phyloP scores from a whole-genome alignment of 169 alveolate species.

The Theileria parva region DNA sequence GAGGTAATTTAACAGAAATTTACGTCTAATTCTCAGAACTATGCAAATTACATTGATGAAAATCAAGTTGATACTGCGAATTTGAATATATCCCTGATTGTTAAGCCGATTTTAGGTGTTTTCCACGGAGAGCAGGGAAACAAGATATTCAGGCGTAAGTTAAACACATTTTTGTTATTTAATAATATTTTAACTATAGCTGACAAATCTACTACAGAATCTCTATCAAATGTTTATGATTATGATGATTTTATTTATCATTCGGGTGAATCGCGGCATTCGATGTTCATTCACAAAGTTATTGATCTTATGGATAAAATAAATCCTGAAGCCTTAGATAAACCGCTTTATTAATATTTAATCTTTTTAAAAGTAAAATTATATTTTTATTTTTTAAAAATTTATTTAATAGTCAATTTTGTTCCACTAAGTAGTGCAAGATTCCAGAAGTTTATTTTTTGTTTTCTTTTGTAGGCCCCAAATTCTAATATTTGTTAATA shows the following conservation, averaged over 20 bases:
- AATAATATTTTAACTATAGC: not conserved
- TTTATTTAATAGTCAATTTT: not conserved
- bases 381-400: not conserved
- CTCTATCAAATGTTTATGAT: constrained; percentile 47
- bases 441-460: not conserved
- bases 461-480: not conserved
- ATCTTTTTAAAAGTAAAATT: not conserved
- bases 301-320: constrained; percentile 56
- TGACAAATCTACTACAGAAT: constrained; percentile 3
- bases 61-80: constrained; percentile 19
- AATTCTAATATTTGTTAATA: not conserved
- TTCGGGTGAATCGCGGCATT: constrained; percentile 46
- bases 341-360: constrained; percentile 39
- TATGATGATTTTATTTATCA: constrained; percentile 41
- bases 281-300: constrained; percentile 59
- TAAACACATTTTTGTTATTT: constrained; percentile 15
- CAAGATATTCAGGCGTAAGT: constrained; percentile 64
- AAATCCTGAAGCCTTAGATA: constrained; percentile 60
- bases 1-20: constrained; percentile 59
- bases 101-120: constrained; percentile 80
- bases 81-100: constrained; percentile 58
- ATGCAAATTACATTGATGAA: constrained; percentile 66
- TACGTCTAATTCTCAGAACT: constrained; percentile 24
- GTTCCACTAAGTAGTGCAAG: constrained; percentile 1
- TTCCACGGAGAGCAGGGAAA: constrained; percentile 80